Conservation (phyloP, 257 asterid genomes). For the Catharanthus roseus region DNA sequence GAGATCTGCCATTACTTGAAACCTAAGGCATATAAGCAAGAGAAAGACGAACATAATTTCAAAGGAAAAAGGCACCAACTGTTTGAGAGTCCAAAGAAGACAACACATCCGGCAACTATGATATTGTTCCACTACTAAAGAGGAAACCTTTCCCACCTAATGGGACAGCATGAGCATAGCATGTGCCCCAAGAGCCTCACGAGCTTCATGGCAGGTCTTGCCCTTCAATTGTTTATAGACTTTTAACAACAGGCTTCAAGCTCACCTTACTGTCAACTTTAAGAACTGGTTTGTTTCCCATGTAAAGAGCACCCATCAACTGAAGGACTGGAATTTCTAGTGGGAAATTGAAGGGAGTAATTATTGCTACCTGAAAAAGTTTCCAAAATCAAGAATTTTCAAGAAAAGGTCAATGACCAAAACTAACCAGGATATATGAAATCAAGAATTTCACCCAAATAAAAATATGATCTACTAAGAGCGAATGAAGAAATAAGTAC, state of each 20-base stretch:
- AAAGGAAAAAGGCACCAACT: not conserved
- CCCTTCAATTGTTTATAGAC: not conserved
- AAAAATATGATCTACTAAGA: not conserved
- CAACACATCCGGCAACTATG: not conserved
- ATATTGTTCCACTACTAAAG: not conserved
- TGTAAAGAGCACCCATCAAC: constrained; percentile 95
- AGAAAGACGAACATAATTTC: not conserved
- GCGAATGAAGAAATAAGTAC: not conserved
- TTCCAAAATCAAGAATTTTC: constrained; percentile 5
- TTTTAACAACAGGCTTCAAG: not conserved
- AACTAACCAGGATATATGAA: not conserved
- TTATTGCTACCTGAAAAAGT: constrained; percentile 58
- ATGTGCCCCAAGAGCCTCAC: not conserved
- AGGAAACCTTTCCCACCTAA: not conserved
- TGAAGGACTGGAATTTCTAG: constrained; percentile 96
- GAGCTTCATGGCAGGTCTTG: not conserved
- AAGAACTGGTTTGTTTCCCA: constrained; percentile 97
- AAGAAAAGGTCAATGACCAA: not conserved
- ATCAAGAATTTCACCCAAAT: not conserved
- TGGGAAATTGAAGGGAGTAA: constrained; percentile 95
- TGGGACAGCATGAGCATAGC: not conserved
- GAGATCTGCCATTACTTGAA: not conserved
- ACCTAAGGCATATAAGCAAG: not conserved
- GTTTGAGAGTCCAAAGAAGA: not conserved
- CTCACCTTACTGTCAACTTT: constrained; percentile 95